Evolutionary conservation across 2,329 filamentous ascomycete species (phyloP), one percentile per base, ranked within the genome.

Genomic region (Beauveria brongniartii): DNA sequence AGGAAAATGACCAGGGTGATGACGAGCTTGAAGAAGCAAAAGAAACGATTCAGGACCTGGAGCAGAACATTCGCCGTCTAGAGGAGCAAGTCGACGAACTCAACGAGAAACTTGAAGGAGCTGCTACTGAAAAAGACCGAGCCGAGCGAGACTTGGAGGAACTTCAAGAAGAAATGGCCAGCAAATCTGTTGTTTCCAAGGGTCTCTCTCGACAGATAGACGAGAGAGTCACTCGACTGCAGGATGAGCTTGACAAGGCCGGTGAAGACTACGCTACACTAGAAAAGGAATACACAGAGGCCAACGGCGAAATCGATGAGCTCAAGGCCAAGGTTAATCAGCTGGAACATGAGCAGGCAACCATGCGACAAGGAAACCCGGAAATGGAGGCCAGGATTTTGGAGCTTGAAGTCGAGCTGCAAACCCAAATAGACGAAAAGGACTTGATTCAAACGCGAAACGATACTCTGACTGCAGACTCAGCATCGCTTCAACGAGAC

Each of bases 171-270:
- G 89, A 92, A 67, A 84, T 92, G 81, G 82, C 88, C 24, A 87
- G 92, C 73, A 92, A 91, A 67, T 92, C 89, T 0, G 81, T 91
- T 43, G 84, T 85, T 58, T 89, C 88, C 14, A 91, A 89, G 69
- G 88, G 87, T 2, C 78, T 91, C 9, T 89, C 85, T 57, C 83
- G 88, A 37, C 89, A 92, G 72, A 80, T 91, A 20, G 88, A 92
- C 67, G 88, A 90, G 65, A 90, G 86, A 71, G 76, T 85, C 9
- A 75, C 78, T 56, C 84, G 84, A 37, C 75, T 92, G 10, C 87
- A 92, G 66, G 77, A 82, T 51, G 88, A 92, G 61, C 74, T 91
- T 6, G 82, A 84, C 61, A 75, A 75, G 63, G 75, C 79, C 20
- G 75, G 78, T 22, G 72, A 78, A 22, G 80, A 80, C 56, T 79